Conservation (phyloP, 2,329 filamentous ascomycete species). For the Colletotrichum sojae region DNA sequence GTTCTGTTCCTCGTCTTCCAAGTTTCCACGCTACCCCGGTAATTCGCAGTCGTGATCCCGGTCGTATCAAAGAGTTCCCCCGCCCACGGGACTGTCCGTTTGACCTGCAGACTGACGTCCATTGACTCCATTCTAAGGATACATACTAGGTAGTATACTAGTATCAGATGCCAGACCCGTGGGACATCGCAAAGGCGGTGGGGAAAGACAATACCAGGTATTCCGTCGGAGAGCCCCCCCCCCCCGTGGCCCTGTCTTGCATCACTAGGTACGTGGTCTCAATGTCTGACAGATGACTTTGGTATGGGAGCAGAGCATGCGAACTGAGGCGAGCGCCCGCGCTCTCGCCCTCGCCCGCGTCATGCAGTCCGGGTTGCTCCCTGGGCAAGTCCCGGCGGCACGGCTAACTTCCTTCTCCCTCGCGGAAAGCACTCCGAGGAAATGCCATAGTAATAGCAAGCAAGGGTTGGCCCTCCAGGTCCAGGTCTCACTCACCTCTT, state of each 20-base stretch:
- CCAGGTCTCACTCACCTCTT: constrained; percentile 6
- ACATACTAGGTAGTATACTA: too few species aligned
- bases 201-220: not conserved
- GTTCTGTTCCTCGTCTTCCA: too few species aligned
- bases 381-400: not conserved
- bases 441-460: too few species aligned
- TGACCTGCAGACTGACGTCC: not conserved
- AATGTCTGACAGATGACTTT: not conserved
- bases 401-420: not conserved
- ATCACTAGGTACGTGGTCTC: too few species aligned
- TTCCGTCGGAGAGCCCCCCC: not conserved
- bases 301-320: not conserved
- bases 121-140: too few species aligned
- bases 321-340: not conserved
- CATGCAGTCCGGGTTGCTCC: not conserved
- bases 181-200: not conserved
- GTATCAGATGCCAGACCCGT: not conserved
- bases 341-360: not conserved
- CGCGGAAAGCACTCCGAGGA: not conserved
- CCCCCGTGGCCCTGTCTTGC: not conserved
- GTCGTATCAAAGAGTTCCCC: too few species aligned
- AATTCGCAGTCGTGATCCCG: too few species aligned
- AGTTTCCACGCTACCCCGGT: too few species aligned
- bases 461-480: not conserved
- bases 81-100: not conserved